Conservation (phyloP, 2,329 filamentous ascomycete genomes). For the Diaporthe destruens region DNA sequence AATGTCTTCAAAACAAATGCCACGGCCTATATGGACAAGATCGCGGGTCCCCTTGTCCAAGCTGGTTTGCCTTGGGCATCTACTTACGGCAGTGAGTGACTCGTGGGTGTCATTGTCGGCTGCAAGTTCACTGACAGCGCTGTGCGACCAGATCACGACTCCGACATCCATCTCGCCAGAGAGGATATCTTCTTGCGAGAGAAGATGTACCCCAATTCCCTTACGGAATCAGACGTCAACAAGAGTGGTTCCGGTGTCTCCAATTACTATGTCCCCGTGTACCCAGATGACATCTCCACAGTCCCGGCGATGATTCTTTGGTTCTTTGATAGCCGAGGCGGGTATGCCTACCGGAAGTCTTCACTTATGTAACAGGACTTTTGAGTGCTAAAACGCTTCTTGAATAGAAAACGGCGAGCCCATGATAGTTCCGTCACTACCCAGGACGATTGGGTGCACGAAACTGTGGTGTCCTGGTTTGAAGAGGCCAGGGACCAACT, state of each 20-base stretch:
- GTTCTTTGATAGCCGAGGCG: slow-evolving; percentile 72
- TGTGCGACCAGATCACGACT: slow-evolving; percentile 65
- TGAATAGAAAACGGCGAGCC: slow-evolving; percentile 53
- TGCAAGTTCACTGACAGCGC: no score
- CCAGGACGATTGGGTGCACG: slow-evolving; percentile 58
- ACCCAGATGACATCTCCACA: slow-evolving; percentile 1
- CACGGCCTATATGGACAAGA: slow-evolving; percentile 58
- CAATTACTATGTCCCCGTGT: slow-evolving; percentile 38
- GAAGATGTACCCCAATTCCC: slow-evolving; percentile 37
- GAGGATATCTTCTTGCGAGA: slow-evolving; percentile 33
- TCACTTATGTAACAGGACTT: rapidly evolving
- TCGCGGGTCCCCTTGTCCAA: slow-evolving; percentile 59
- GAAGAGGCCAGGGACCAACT: slow-evolving; percentile 51
- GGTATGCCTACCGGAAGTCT: not conserved
- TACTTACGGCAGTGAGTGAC: slow-evolving; percentile 55
- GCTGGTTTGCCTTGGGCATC: slow-evolving; percentile 62
- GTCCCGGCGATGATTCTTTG: slow-evolving; percentile 60
- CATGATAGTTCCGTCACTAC: slow-evolving; percentile 42
- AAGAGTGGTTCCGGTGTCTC: slow-evolving; percentile 29
- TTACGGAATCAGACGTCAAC: slow-evolving; percentile 27
- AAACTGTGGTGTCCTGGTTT: slow-evolving; percentile 60
- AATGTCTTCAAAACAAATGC: slow-evolving; percentile 58
- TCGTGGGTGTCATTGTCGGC: not conserved
- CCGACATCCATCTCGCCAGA: slow-evolving; percentile 59
- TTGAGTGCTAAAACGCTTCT: not conserved